A percentile compares a stretch with the other conserved stretches of the same genome.
These are phyloP conservation scores for Barnettozyma salicaria DNA, from an alignment of 805 yeast genomes.

Conservation along the genomic window DNA sequence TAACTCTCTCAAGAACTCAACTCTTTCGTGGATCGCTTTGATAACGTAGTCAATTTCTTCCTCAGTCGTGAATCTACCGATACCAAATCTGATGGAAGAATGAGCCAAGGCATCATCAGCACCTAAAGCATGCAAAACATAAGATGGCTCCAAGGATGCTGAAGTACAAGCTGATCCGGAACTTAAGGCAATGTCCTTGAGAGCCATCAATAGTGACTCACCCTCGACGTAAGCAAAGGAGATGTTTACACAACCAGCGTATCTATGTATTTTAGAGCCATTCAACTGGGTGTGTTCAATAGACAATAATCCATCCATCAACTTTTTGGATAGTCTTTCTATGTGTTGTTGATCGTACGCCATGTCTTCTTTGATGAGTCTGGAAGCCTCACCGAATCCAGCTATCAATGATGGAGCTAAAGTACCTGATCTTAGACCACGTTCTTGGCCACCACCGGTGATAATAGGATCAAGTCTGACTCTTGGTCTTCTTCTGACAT, in stretches of 20 bases:
- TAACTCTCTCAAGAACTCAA: conserved; percentile 82
- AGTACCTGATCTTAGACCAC: conserved; percentile 96
- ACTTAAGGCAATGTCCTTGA: conserved; percentile 91
- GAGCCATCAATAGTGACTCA: conserved; percentile 94
- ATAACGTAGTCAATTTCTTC: conserved; percentile 93
- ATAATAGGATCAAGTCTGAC: conserved; percentile 93
- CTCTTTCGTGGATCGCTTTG: conserved; percentile 82
- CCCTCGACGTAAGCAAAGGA: conserved; percentile 98
- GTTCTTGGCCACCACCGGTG: conserved; percentile 98
- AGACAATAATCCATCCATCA: conserved; percentile 64
- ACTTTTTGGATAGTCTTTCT: conserved; percentile 60
- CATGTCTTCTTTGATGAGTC: conserved; percentile 70
- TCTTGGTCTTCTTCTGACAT: conserved; percentile 95
- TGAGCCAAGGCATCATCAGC: conserved; percentile 98
- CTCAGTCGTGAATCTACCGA: conserved; percentile 96
- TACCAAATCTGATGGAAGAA: conserved; percentile 95
- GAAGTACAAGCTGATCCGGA: conserved; percentile 99
- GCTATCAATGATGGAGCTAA: conserved; percentile 93
- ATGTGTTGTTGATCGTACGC: conserved; percentile 71
- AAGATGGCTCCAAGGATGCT: conserved; percentile 95
- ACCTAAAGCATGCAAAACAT: conserved; percentile 93
- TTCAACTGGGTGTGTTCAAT: conserved; percentile 88
- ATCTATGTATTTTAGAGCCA: conserved; percentile 70
- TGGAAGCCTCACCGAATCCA: conserved; percentile 97
- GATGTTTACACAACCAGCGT: conserved; percentile 92